phyloP scores from a whole-genome alignment of 352 stramenopile species.

The Phytophthora gonapodyides region DNA sequence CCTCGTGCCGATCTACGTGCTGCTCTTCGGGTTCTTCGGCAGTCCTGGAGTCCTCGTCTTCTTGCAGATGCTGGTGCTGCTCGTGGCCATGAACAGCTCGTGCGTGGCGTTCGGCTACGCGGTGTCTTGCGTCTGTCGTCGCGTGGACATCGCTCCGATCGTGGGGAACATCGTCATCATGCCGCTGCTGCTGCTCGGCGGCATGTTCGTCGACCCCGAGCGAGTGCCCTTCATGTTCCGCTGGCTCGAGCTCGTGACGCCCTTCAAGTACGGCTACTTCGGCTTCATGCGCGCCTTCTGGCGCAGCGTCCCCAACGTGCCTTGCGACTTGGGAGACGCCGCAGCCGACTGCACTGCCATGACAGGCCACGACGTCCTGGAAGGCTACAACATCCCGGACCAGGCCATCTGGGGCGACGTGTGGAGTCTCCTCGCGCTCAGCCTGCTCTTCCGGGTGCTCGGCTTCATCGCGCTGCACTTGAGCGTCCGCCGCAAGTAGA shows the following conservation, averaged over 20 bases:
- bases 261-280: conserved; percentile 57
- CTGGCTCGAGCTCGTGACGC: conserved; percentile 52
- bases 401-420: conserved; percentile 39
- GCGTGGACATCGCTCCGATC: conserved; percentile 50
- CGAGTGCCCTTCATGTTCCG: conserved; percentile 41
- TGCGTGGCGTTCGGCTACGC: conserved; percentile 49
- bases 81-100: conserved; percentile 40
- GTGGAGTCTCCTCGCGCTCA: conserved; percentile 40
- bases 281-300: conserved; percentile 48
- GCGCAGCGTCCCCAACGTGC: conserved; percentile 32
- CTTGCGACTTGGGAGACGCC: conserved; percentile 25
- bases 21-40: conserved; percentile 35
- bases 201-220: conserved; percentile 49
- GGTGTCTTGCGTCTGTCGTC: conserved; percentile 43
- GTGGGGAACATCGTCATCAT: conserved; percentile 52
- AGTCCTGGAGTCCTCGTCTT: conserved; percentile 32
- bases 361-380: conserved; percentile 46
- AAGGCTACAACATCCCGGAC: conserved; percentile 42
- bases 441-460: conserved; percentile 44
- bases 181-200: conserved; percentile 50
- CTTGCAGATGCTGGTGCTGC: conserved; percentile 33
- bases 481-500: conserved; percentile 28
- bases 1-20: conserved; percentile 40
- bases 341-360: conserved; percentile 34
- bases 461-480: conserved; percentile 40